Base-by-base conservation (phyloP, 805 yeast genomes). In the Zygosaccharomyces gambellarensis region DNA sequence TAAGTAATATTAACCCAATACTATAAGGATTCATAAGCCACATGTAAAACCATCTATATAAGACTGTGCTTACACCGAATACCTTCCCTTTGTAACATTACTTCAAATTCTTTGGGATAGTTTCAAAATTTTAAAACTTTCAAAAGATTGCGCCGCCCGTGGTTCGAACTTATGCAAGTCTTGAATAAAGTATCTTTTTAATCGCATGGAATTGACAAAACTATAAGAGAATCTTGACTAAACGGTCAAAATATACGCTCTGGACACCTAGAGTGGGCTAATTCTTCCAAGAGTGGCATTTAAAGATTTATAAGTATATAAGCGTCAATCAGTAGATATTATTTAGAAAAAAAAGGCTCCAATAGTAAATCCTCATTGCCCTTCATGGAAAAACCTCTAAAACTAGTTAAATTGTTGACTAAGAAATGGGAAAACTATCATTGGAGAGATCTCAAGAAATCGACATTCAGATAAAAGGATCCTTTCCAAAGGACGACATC, bases 401-500 rank as follows among this genome's bases (percentile, higher is more conserved):
- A 8, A 25, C 9, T 8, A 25, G 28, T 25, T 25, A 8, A 1
- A 25, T 25, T 25, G 2, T 25, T 25, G 28, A 25, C 28, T 28
- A 39, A 23, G 17, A 39, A 6, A 25, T 19, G 10, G 34, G 29
- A 12, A 42, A 30, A 21, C 7, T 36, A 21, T 12, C 23, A 30
- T 11, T 28, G 4, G 19, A 29, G 5, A 21, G 19, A 17, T 6
- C 10, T 14, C 21, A 34, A 34, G 14, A 34, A 14, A 14, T 17
- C 7, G 22, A 34, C 11, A 14, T 7, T 3, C 22, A 10, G 22
- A 19, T 42, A 2, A 29, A 42, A 4, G 5, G 19, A 21, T 23
- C 49, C n/a, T 36, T 50, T 5, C 23, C 42, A 7, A 43, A 36
- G 6, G 46, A 31, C 5, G 52, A 38, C 5, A 27, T 39, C 21